Evolutionary conservation across 163 green algal genomes (phyloP).

Genomic region (Coccomyxa subellipsoidea): DNA sequence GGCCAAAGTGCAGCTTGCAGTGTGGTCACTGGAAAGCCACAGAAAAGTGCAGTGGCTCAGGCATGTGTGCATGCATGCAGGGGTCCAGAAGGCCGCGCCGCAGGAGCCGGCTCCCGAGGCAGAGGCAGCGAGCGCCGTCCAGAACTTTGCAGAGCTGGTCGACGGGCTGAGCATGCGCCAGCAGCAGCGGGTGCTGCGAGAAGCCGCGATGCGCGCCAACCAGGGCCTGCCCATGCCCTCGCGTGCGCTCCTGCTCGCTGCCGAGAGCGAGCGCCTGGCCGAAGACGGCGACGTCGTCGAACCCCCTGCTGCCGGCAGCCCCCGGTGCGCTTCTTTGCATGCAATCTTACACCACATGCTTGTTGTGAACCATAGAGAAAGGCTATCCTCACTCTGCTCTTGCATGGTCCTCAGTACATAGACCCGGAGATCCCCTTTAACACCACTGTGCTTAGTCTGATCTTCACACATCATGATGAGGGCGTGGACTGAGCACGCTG

Average conservation of each 20-base stretch:
- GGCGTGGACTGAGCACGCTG: too few species aligned
- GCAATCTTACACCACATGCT: too few species aligned
- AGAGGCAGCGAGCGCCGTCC: neutral
- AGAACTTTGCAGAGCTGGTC: neutral
- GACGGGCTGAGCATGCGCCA: neutral
- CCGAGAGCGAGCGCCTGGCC: too few species aligned
- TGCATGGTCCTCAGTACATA: too few species aligned
- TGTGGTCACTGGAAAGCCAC: neutral
- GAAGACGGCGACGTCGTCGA: neutral
- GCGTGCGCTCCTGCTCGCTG: too few species aligned
- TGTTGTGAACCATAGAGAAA: too few species aligned
- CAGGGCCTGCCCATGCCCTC: too few species aligned
- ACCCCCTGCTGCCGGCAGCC: neutral
- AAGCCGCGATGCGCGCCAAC: too few species aligned
- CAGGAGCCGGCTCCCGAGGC: neutral
- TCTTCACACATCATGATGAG: too few species aligned
- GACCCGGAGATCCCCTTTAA: too few species aligned
- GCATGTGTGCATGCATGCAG: neutral
- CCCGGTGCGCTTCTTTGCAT: neutral
- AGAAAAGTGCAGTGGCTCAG: neutral
- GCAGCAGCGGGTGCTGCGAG: too few species aligned
- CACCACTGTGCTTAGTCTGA: too few species aligned
- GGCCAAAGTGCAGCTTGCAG: neutral
- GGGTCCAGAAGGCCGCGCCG: neutral
- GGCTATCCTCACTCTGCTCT: neutral